These are phyloP conservation scores for Pleoardoris graminearum DNA, from an alignment of 2,329 filamentous ascomycete species.

Conservation along the genomic window DNA sequence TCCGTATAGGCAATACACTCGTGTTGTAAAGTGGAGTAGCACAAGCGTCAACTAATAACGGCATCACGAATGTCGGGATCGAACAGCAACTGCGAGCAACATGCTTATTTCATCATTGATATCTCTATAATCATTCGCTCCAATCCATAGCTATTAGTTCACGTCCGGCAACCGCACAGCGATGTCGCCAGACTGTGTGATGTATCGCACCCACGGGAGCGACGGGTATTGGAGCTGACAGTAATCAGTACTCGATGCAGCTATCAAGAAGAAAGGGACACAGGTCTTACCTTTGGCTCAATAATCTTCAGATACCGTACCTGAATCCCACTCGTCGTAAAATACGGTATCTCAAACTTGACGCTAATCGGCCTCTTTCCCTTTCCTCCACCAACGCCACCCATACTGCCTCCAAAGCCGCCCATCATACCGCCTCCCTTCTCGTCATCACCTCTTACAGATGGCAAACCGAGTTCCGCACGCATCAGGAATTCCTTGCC, in stretches of 20 bases:
- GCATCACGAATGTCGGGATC: not conserved
- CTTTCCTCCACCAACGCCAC: slow-evolving; percentile 78
- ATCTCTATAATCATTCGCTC: slow-evolving; percentile 17
- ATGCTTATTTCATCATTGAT: slow-evolving; percentile 20
- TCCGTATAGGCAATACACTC: no score
- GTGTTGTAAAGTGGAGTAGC: not conserved
- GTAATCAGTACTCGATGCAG: slow-evolving; percentile 7
- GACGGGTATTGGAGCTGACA: slow-evolving; percentile 92
- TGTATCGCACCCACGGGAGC: slow-evolving; percentile 96
- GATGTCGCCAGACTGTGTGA: slow-evolving; percentile 97
- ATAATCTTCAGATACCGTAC: slow-evolving; percentile 99
- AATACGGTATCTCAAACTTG: slow-evolving; percentile 99
- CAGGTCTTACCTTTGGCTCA: slow-evolving; percentile 93
- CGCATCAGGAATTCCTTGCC: slow-evolving; percentile 98
- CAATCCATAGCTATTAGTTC: slow-evolving; percentile 54
- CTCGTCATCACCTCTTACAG: slow-evolving; percentile 92
- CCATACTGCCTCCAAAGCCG: slow-evolving; percentile 96
- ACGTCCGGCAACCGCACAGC: slow-evolving; percentile 92
- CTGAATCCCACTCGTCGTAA: slow-evolving; percentile 98
- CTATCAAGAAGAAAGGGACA: no score
- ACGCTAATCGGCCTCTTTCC: slow-evolving; percentile 96
- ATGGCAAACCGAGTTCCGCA: slow-evolving; percentile 90
- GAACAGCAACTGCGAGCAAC: not conserved
- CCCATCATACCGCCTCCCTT: slow-evolving; percentile 97
- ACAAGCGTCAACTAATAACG: no score